These are phyloP conservation scores for Wickerhamomyces rabaulensis DNA, from an alignment of 805 yeast species.

Conservation along the genomic window DNA sequence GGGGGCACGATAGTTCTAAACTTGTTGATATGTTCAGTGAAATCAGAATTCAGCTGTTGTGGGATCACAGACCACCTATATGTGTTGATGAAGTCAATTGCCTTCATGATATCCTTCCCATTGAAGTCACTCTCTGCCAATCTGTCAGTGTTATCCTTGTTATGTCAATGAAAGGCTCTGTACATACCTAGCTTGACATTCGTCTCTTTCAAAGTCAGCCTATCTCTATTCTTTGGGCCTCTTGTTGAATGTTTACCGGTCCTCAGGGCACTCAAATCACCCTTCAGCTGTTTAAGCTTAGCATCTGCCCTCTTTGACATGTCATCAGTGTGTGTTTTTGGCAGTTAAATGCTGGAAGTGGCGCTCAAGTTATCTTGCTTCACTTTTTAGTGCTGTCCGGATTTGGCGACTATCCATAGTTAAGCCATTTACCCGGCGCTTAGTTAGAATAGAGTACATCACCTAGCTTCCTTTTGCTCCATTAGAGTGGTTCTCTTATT, in stretches of 20 bases:
- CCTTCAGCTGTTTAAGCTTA: not conserved
- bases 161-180: no score
- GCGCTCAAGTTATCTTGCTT: no score
- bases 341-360: no score
- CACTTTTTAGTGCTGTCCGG: no score
- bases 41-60: constrained; percentile 11
- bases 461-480: no score
- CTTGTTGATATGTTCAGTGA: constrained; percentile 14
- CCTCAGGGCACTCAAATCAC: not conserved
- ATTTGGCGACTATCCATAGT: no score
- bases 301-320: not conserved
- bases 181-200: not conserved
- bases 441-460: no score
- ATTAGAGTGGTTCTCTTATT: no score
- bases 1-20: constrained; percentile 11
- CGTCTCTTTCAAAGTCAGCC: not conserved
- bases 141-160: not conserved
- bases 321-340: not conserved
- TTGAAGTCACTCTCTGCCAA: not conserved
- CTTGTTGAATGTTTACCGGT: not conserved
- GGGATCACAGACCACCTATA: constrained; percentile 16
- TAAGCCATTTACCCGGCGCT: no score
- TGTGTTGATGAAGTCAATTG: constrained; percentile 5
- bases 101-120: not conserved
- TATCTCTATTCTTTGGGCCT: not conserved